These are phyloP conservation scores for Bolboschoenus planiculmis DNA, from an alignment of 176 grass and related monocot genomes.

Conservation along the genomic window DNA sequence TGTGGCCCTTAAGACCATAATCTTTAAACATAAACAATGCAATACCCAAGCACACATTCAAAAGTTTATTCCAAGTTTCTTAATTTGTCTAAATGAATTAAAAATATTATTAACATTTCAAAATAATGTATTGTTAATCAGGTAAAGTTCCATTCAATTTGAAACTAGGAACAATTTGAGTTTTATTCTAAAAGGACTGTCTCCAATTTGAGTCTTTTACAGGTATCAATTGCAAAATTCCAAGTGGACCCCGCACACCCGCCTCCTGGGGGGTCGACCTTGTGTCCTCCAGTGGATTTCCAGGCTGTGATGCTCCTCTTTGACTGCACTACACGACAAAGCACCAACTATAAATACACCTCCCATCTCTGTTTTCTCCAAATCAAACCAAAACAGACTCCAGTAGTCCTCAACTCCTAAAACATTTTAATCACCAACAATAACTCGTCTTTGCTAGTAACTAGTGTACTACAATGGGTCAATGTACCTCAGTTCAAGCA, in stretches of 20 bases:
- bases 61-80: no score
- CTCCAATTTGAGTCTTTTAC: background rate
- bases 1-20: no score
- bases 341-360: slow-evolving; percentile 15
- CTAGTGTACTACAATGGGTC: slow-evolving; percentile 44
- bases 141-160: no score
- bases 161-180: no score
- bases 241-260: background rate
- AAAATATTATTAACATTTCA: no score
- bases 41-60: no score
- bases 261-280: background rate
- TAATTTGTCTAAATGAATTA: no score
- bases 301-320: slow-evolving; percentile 42
- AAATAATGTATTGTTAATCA: no score
- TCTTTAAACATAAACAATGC: background rate
- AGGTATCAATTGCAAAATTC: background rate
- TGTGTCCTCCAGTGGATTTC: background rate
- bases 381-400: background rate
- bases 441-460: background rate
- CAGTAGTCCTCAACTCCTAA: background rate
- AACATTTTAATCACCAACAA: background rate
- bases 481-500: slow-evolving; percentile 42
- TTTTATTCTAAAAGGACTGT: background rate
- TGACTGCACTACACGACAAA: slow-evolving; percentile 34
- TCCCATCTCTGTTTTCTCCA: slow-evolving; percentile 14